phyloP scores from a whole-genome alignment of 768 basidiomycete genomes.

The Collybia sp. region DNA sequence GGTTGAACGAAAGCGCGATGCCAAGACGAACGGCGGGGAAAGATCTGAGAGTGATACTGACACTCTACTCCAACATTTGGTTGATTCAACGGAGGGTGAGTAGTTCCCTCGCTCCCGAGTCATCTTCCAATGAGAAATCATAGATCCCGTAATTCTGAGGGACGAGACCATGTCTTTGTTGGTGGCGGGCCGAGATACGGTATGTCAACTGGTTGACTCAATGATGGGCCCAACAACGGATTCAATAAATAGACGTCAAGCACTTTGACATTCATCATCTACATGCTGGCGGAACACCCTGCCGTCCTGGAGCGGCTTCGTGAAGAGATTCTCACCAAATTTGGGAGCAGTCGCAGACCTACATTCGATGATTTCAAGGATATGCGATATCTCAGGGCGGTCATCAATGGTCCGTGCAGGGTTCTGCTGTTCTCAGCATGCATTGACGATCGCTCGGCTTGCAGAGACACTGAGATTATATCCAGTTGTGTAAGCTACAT shows the following conservation, averaged over 20 bases:
- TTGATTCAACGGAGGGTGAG: constrained; percentile 46
- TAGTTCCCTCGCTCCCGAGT: constrained; percentile 1
- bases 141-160: constrained; percentile 34
- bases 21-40: constrained; percentile 17
- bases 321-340: constrained; percentile 32
- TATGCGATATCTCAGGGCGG: constrained; percentile 38
- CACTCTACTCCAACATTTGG: constrained; percentile 44
- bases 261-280: constrained; percentile 35
- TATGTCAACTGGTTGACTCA: constrained; percentile 13
- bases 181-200: constrained; percentile 56
- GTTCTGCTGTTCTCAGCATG: not conserved
- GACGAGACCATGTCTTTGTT: constrained; percentile 52
- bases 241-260: constrained; percentile 28
- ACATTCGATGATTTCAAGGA: constrained; percentile 40
- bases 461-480: constrained; percentile 40
- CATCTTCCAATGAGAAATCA: not conserved
- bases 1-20: constrained; percentile 27
- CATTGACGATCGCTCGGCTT: too few species aligned
- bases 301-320: constrained; percentile 32
- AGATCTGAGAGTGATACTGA: constrained; percentile 28
- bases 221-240: not conserved
- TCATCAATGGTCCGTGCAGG: constrained; percentile 25
- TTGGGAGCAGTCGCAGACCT: constrained; percentile 32
- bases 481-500: constrained; percentile 25
- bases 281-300: constrained; percentile 41